These are phyloP conservation scores for Lactifluus subvellereus DNA, from an alignment of 768 basidiomycete genomes.

Conservation along the genomic window DNA sequence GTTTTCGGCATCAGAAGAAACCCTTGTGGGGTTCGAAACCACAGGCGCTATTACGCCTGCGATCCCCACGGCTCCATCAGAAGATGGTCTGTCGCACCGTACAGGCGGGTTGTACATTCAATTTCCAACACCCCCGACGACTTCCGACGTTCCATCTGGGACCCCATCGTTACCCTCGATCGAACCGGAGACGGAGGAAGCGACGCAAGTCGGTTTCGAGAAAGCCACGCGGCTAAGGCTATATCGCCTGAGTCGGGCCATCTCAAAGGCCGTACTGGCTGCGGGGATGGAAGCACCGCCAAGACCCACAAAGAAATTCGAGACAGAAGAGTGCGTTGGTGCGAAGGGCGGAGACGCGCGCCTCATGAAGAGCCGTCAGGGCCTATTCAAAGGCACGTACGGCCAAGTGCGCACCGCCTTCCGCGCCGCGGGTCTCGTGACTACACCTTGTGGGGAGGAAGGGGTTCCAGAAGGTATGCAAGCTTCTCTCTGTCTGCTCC, in stretches of 20 bases:
- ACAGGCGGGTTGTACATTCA: slow-evolving; percentile 25
- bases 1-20: slow-evolving; percentile 21
- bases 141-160: slow-evolving; percentile 11
- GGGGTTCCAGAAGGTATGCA: slow-evolving; percentile 22
- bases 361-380: slow-evolving; percentile 4
- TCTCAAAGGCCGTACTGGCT: slow-evolving; percentile 25
- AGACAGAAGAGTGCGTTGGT: slow-evolving; percentile 7
- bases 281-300: slow-evolving; percentile 24
- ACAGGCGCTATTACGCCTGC: not conserved
- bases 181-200: not conserved
- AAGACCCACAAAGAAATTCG: slow-evolving; percentile 15
- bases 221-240: slow-evolving; percentile 17
- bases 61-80: not conserved
- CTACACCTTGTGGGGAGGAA: slow-evolving; percentile 22
- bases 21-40: slow-evolving; percentile 20
- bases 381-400: slow-evolving; percentile 26
- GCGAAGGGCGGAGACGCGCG: not conserved
- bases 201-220: slow-evolving; percentile 9
- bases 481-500: not conserved
- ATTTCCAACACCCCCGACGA: slow-evolving; percentile 9
- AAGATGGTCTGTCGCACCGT: slow-evolving; percentile 17
- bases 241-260: slow-evolving; percentile 20
- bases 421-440: slow-evolving; percentile 23
- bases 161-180: not conserved
- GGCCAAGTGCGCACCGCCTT: slow-evolving; percentile 26